Evolutionary conservation across 2,329 filamentous ascomycete genomes (phyloP), one percentile per base, ranked within the genome.

Genomic region (Cladobotryum mycophilum): DNA sequence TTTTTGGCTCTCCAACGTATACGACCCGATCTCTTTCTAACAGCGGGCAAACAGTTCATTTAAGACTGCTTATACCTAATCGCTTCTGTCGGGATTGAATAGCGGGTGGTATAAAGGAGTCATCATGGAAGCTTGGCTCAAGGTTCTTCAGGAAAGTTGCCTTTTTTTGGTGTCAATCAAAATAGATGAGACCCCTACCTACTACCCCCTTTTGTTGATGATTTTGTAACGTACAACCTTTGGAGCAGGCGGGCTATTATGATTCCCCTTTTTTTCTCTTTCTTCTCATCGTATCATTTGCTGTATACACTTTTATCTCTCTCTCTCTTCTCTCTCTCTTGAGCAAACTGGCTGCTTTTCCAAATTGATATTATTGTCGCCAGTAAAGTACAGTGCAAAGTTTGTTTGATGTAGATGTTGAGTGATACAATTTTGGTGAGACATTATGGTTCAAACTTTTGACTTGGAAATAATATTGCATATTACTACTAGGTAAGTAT

Each of bases 291-390:
- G 40, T 53, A 55, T 52, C 49, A 48, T 48, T 51, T 53, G 53
- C 52, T 30, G 25, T 30, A 30, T 30, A 30, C 25, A 30, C 4
- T 8, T 30, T 30, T n/a, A n/a, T n/a, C 6, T 8, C 9, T 8
- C 25, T 6, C 25, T 11, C 6, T 30, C 25, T 20, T 20, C 20
- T 20, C n/a, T n/a, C n/a, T 20, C 25, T 30, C 25, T 8, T 30
- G 9, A 11, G 25, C 25, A 30, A 30, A 30, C 25, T 30, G 25
- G 25, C 25, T 30, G 25, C 25, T 30, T 30, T 30, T 30, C 25
- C 6, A 58, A 61, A 61, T 60, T 59, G 59, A 67, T 60, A 59
- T 62, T 61, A 64, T 66, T 44, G 47, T 51, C 41, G 38, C 49
- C 38, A 18, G 25, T 30, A 30, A 30, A 11, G 25, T 20, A 30